Conservation (phyloP, 2,329 filamentous ascomycete genomes). For the Arthrobotrys conoides region DNA sequence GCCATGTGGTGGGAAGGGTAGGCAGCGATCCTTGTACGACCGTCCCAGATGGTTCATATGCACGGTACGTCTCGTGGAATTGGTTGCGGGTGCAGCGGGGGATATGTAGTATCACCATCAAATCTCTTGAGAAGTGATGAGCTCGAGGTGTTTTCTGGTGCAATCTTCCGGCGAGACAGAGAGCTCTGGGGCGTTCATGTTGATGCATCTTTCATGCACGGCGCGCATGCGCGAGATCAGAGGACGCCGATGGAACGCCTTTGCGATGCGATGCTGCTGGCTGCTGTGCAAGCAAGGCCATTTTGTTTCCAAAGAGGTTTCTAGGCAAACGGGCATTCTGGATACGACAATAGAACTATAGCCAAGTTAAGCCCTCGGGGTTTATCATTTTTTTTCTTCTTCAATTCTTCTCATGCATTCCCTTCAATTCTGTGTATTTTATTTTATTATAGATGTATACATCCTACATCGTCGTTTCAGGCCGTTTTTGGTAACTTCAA, state of each 20-base stretch:
- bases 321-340: not conserved
- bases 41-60: conserved; percentile 1
- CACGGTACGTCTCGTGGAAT: conserved; percentile 22
- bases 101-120: not conserved
- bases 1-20: conserved; percentile 33
- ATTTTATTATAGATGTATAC: conserved; percentile 7
- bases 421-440: not conserved
- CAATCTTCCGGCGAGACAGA: not conserved
- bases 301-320: not conserved
- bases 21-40: conserved; percentile 51
- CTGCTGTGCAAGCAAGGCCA: conserved; percentile 22
- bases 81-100: conserved; percentile 12
- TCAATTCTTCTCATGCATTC: too few species aligned
- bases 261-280: conserved; percentile 4
- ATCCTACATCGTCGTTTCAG: conserved; percentile 35
- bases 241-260: conserved; percentile 19
- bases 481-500: conserved; percentile 49
- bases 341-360: conserved; percentile 1
- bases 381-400: not conserved
- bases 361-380: not conserved
- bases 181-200: conserved; percentile 25
- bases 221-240: conserved; percentile 9
- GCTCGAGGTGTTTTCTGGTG: not conserved
- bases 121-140: not conserved
- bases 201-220: conserved; percentile 24